Conservation (phyloP, 108 stramenopile genomes). For the Mediolabrus comicus region DNA sequence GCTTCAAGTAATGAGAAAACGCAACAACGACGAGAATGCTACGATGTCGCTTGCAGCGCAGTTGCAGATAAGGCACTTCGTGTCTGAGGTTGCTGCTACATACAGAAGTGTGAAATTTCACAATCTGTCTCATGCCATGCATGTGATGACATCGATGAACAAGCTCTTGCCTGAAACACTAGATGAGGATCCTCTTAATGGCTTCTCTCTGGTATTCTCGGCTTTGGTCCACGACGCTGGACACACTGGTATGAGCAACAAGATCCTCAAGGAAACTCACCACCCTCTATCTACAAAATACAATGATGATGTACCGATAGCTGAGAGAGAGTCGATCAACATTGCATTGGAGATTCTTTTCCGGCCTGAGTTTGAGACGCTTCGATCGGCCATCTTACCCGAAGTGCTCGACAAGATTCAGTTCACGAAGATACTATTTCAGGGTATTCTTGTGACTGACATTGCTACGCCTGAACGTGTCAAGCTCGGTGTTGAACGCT, state of each 20-base stretch:
- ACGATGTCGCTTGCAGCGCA: too few species aligned
- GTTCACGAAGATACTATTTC: constrained; percentile 26
- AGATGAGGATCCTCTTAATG: too few species aligned
- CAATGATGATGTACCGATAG: constrained; percentile 4
- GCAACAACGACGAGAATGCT: too few species aligned
- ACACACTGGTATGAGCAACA: constrained; percentile 41
- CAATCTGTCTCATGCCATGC: constrained; percentile 16
- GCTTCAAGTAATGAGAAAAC: too few species aligned
- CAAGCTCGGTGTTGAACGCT: constrained; percentile 16
- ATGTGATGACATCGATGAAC: constrained; percentile 15
- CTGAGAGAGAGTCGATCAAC: constrained; percentile 36
- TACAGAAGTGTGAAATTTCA: constrained; percentile 22
- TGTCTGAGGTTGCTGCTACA: too few species aligned
- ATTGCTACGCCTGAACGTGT: constrained; percentile 29
- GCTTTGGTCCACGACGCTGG: constrained; percentile 51
- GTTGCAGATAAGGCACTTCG: too few species aligned
- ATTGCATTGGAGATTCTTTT: constrained; percentile 36
- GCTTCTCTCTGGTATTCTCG: constrained; percentile 38
- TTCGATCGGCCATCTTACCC: constrained; percentile 20
- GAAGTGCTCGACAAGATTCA: constrained; percentile 3
- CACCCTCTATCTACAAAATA: constrained; percentile 15
- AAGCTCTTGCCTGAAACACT: constrained; percentile 1
- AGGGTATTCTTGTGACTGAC: constrained; percentile 31
- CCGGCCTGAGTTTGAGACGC: constrained; percentile 9
- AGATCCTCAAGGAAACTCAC: constrained; percentile 13